Conservation (phyloP, 2,329 filamentous ascomycete species). For the Didymellaceae sp. region DNA sequence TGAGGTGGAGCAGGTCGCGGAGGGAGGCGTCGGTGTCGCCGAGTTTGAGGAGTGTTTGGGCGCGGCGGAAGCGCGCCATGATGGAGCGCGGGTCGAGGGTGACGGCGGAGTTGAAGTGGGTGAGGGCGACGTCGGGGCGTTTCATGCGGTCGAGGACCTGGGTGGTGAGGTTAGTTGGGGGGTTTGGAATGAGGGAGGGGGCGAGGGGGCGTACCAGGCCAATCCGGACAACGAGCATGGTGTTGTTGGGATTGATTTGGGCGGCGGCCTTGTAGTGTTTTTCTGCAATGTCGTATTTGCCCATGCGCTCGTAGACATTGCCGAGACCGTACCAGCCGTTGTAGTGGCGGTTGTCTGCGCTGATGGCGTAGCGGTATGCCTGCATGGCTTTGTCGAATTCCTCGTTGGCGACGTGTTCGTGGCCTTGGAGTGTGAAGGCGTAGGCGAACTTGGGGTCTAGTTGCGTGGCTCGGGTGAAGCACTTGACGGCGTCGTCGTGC, state of each 20-base stretch:
- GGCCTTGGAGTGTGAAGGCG: conserved; percentile 92
- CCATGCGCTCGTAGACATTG: conserved; percentile 84
- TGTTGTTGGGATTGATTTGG: conserved; percentile 90
- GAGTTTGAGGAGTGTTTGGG: conserved; percentile 81
- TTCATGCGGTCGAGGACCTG: conserved; percentile 80
- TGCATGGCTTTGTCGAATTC: conserved; percentile 94
- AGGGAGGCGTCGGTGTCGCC: conserved; percentile 73
- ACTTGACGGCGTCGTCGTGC: conserved; percentile 91
- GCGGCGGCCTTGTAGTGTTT: conserved; percentile 89
- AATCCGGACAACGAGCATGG: conserved; percentile 90
- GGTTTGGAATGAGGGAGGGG: too few species aligned
- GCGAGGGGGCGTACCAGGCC: conserved; percentile 68
- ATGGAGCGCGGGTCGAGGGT: conserved; percentile 81
- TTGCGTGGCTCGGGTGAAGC: conserved; percentile 94
- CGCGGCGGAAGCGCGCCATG: conserved; percentile 91
- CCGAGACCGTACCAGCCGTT: conserved; percentile 97
- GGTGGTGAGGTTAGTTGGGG: too few species aligned
- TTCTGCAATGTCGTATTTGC: conserved; percentile 88
- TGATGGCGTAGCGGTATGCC: conserved; percentile 84
- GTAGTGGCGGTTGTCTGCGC: conserved; percentile 88
- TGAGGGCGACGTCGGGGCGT: conserved; percentile 77
- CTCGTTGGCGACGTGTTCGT: conserved; percentile 94
- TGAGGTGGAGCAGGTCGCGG: conserved; percentile 83
- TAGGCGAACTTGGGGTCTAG: conserved; percentile 91
- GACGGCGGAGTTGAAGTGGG: conserved; percentile 82